phyloP scores from a whole-genome alignment of 805 yeast species.

The Yamadazyma insecticola region DNA sequence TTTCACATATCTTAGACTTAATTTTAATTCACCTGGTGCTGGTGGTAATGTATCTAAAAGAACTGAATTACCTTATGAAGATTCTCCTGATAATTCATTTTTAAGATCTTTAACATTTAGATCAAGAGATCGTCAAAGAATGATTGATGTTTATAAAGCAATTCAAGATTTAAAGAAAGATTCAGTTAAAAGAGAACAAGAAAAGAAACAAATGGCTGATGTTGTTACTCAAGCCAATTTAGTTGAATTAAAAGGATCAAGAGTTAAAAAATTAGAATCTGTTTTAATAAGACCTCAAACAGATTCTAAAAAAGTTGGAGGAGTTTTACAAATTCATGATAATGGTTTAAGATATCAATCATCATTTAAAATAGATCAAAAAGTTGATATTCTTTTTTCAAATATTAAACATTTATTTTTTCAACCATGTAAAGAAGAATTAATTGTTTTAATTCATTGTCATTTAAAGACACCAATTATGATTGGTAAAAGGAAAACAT shows the following conservation, averaged over 20 bases:
- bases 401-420: conserved; percentile 91
- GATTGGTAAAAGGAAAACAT: conserved; percentile 93
- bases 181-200: conserved; percentile 84
- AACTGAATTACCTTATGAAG: conserved; percentile 88
- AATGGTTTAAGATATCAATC: conserved; percentile 95
- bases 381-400: conserved; percentile 80
- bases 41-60: conserved; percentile 65
- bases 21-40: conserved; percentile 89
- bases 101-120: conserved; percentile 83
- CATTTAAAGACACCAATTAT: conserved; percentile 89
- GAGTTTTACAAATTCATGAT: conserved; percentile 85
- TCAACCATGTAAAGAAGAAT: conserved; percentile 94
- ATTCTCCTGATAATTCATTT: conserved; percentile 79
- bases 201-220: conserved; percentile 87
- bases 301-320: conserved; percentile 93
- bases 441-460: conserved; percentile 87
- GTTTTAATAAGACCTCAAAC: conserved; percentile 94
- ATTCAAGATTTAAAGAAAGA: conserved; percentile 91
- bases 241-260: conserved; percentile 73
- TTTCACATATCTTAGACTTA: conserved; percentile 81
- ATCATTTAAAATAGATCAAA: conserved; percentile 76
- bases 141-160: conserved; percentile 83
- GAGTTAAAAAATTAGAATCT: conserved; percentile 82
- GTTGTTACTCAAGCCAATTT: conserved; percentile 89
- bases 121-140: conserved; percentile 85